Percentiles rank a stretch among this genome's conserved stretches.
These are phyloP conservation scores for Dioscorea dumetorum DNA, from an alignment of 106 monocot species.

Conservation along the genomic window DNA sequence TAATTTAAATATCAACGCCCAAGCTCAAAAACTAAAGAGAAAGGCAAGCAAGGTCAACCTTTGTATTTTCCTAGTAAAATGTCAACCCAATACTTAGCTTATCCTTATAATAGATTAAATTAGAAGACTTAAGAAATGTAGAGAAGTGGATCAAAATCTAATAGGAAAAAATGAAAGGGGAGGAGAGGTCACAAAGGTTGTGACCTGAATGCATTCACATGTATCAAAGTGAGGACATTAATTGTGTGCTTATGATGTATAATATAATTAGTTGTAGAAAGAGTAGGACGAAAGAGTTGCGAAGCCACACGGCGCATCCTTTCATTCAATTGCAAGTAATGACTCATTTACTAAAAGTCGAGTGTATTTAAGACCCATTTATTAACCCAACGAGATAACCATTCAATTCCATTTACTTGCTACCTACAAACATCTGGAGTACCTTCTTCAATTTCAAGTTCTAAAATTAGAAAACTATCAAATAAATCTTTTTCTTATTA, in stretches of 20 bases:
- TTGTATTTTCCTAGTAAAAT: no score
- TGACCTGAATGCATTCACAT: neutral
- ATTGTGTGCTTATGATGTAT: neutral
- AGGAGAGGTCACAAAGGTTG: neutral
- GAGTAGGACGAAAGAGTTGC: neutral
- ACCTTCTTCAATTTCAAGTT: neutral
- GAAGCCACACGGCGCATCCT: neutral
- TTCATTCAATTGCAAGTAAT: constrained; percentile 9
- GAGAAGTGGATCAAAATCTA: neutral
- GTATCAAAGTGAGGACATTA: neutral
- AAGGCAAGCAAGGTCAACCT: no score
- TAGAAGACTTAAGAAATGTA: neutral
- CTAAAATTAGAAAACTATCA: neutral
- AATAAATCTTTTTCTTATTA: no score
- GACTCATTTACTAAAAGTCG: neutral
- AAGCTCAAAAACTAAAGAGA: no score
- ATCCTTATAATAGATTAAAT: neutral
- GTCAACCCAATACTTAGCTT: neutral
- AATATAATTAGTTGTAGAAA: neutral
- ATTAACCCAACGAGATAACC: constrained; percentile 4
- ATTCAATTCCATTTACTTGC: neutral
- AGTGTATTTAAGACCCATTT: neutral
- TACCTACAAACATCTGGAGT: neutral
- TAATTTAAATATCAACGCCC: no score
- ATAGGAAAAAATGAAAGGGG: neutral